Evolutionary conservation across 139 green algal genomes (phyloP).

Genomic region (Micromonas pusilla): DNA sequence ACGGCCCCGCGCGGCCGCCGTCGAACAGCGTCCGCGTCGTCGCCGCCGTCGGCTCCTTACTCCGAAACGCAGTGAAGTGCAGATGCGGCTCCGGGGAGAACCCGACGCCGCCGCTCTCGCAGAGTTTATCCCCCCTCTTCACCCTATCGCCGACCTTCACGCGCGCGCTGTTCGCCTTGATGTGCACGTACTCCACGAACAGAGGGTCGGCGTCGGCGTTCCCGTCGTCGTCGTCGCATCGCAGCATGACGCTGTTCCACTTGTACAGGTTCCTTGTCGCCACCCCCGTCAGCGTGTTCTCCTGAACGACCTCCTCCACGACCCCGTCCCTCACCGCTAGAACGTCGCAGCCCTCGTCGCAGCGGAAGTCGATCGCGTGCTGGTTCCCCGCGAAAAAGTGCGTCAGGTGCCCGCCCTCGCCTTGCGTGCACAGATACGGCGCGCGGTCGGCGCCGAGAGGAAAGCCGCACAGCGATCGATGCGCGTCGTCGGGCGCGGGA

Average conservation of each 20-base stretch:
- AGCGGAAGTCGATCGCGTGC: constrained; percentile 26
- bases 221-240: background rate
- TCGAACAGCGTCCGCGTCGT: background rate
- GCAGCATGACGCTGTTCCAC: constrained; percentile 28
- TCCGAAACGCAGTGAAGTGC: constrained; percentile 24
- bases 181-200: constrained; percentile 30
- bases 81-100: constrained; percentile 29
- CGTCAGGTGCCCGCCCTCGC: constrained; percentile 22
- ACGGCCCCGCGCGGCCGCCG: background rate
- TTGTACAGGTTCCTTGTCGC: constrained; percentile 16
- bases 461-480: background rate
- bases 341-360: constrained; percentile 10
- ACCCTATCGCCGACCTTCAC: constrained; percentile 23
- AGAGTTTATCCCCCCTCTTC: constrained; percentile 5
- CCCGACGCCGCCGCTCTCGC: constrained; percentile 10
- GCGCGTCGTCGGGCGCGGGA: background rate
- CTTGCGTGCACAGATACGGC: constrained; percentile 19
- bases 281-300: constrained; percentile 11
- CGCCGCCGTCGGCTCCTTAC: background rate
- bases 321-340: constrained; percentile 21
- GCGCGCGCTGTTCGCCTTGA: background rate
- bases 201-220: background rate
- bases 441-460: background rate
- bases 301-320: constrained; percentile 3
- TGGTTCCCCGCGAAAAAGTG: constrained; percentile 19